Base-by-base conservation (phyloP, 2,329 filamentous ascomycete species). In the Dactylonectria macrodidyma region DNA sequence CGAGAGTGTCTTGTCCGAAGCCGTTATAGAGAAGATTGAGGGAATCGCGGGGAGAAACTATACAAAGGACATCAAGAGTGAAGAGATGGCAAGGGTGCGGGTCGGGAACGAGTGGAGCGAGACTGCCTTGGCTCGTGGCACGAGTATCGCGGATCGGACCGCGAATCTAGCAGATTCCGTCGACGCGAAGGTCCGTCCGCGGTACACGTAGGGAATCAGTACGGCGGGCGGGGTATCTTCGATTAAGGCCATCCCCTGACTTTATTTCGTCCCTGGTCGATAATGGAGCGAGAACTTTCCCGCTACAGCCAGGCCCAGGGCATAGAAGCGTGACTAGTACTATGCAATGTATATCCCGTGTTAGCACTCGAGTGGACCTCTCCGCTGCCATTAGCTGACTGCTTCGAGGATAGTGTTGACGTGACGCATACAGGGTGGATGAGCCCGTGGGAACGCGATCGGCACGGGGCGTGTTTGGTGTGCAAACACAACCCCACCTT, bases 81-180 rank as follows among this genome's bases (percentile, higher is more conserved):
- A 68, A 7, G 59, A 48, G 54, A 55, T 11, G 2, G 55, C 44
- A 12, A 60, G 41, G n/a, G 58, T 68, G 36, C 61, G 33, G 5
- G 38, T 70, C 30, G 68, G 68, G 5, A 65, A 65, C 14, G 9
- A 67, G 4, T 63, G 62, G 54, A 63, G 51, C 11, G 56, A 67
- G 22, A 30, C 6, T 16, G 36, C 48, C 16, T 24, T 66, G 30
- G n/a, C 8, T 58, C 22, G 44, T 11, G 62, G 57, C 26, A 36
- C 5, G 14, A 3, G 11, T 51, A 44, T 67, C 10, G 19, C 56
- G n/a, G 56, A 65, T 51, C 44, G 44, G 24, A 67, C 65, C 9
- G 56, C 36, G 41, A 67, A 65, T 46, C 46, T 36, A 6, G 46
- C 59, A 16, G 50, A 33, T 55, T 36, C 38, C 14, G 38, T 55